A percentile compares a stretch with the other conserved stretches of the same genome.
phyloP scores from a whole-genome alignment of 1,139 yeast genomes.

The Suhomyces bokatorum region DNA sequence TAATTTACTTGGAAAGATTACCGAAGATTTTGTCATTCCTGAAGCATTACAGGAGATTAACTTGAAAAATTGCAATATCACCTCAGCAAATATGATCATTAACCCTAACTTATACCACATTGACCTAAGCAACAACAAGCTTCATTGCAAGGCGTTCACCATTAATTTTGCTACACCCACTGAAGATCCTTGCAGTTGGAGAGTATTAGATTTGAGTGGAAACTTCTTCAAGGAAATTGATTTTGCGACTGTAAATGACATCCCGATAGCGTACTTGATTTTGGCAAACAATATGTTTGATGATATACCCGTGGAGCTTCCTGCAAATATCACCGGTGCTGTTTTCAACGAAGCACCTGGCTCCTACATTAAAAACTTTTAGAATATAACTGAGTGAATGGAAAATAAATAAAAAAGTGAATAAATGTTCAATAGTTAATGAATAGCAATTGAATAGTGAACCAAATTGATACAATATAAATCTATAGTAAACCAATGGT shows the following conservation, averaged over 20 bases:
- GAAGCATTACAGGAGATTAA: conserved; percentile 4
- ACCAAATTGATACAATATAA: too few species aligned
- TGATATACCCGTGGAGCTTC: conserved; percentile 10
- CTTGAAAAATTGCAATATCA: conserved; percentile 12
- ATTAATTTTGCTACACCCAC: neutral
- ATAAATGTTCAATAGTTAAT: too few species aligned
- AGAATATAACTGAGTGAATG: neutral
- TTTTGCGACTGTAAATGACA: conserved; percentile 5
- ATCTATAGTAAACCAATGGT: too few species aligned
- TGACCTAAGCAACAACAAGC: conserved; percentile 13
- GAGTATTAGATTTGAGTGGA: conserved; percentile 13
- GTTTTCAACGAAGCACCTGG: conserved; percentile 14
- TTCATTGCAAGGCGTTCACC: conserved; percentile 13
- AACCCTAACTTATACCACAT: conserved; percentile 5
- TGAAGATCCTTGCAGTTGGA: neutral
- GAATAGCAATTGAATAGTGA: too few species aligned
- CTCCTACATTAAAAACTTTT: conserved; percentile 12
- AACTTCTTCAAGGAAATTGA: conserved; percentile 15
- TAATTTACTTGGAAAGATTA: conserved; percentile 9
- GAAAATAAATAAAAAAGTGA: too few species aligned
- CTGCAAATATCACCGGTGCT: conserved; percentile 9
- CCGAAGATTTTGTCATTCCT: conserved; percentile 10
- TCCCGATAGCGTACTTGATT: conserved; percentile 11
- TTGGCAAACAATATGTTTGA: conserved; percentile 16
- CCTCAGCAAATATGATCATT: conserved; percentile 6